Conservation (phyloP, 164 flowering plant genomes). For the Sextonia rubra region DNA sequence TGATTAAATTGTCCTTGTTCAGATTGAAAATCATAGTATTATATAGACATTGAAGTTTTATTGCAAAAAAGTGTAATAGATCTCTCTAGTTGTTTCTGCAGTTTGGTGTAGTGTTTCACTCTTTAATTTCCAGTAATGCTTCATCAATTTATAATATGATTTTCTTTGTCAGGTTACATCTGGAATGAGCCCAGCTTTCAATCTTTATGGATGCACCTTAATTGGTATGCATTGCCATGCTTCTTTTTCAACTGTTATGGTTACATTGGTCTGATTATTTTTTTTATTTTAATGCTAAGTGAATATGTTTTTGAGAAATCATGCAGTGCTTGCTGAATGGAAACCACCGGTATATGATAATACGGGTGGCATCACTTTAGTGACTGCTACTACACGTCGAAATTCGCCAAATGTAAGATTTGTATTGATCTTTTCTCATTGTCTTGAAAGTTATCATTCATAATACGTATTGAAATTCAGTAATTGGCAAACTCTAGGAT, state of each 20-base stretch:
- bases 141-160: background rate
- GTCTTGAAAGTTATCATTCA: background rate
- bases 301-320: background rate
- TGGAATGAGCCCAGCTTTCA: constrained; percentile 97
- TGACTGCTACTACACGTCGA: constrained; percentile 93
- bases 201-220: constrained; percentile 93
- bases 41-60: background rate
- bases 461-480: too few relatives aligned
- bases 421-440: background rate
- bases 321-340: constrained; percentile 96
- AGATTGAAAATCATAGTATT: background rate
- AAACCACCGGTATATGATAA: constrained; percentile 97
- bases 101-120: background rate
- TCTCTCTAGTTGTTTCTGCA: background rate
- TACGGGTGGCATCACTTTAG: constrained; percentile 62
- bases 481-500: too few relatives aligned
- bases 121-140: background rate
- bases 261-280: background rate
- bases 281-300: background rate
- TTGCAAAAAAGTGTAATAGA: background rate
- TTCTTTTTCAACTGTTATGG: background rate
- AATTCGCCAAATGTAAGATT: constrained; percentile 93
- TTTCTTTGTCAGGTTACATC: constrained; percentile 68
- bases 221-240: constrained; percentile 47
- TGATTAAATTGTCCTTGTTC: background rate